Evolutionary conservation across 2,329 filamentous ascomycete genomes (phyloP), one percentile per base, ranked within the genome.

Genomic region (Metarhizium brunneum): DNA sequence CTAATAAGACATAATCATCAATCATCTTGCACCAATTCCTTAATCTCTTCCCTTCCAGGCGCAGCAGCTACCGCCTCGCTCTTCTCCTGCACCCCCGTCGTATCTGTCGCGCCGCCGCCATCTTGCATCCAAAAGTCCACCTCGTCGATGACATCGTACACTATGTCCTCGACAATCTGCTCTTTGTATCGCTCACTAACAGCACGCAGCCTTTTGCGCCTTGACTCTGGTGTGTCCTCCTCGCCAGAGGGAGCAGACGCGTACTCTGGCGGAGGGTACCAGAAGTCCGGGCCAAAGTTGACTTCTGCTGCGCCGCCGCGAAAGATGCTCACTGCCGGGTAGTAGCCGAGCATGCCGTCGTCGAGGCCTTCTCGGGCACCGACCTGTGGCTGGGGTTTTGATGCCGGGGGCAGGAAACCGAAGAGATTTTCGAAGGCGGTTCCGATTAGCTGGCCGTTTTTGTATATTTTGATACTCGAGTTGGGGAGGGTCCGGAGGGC

Each of bases 301-400:
- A 92, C 86, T 69, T 97, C 89, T 16, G 88, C 92, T 2, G 92
- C 88, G 29, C 92, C 94, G 53, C 92, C 92, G 48, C 88, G 85
- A 73, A 96, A 97, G 25, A 94, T 88, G 63, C 91, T 94, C 20
- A 99, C 84, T 25, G 92, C 90, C 1, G 94, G 94, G 66, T 95
- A 96, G 73, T 99, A 99, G 11, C 94, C 95, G 2, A 96, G 81
- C 79, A 94, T 88, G 40, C 92, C 94, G 66, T 99, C 94, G 66
- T 99, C 94, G 59, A 95, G 84, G 32, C 90, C 90, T 59, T 94
- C 88, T 52, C 94, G 79, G 18, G 89, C 90, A 13, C 88, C 90
- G 47, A 87, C 80, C 60, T 88, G 84, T 6, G 80, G 74, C 57
- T 84, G 81, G 4, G 87, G 86, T 58, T 84, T 85, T 5, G 90